Base-by-base conservation (phyloP, 2,329 filamentous ascomycete species). In the Colletotrichum sidae region DNA sequence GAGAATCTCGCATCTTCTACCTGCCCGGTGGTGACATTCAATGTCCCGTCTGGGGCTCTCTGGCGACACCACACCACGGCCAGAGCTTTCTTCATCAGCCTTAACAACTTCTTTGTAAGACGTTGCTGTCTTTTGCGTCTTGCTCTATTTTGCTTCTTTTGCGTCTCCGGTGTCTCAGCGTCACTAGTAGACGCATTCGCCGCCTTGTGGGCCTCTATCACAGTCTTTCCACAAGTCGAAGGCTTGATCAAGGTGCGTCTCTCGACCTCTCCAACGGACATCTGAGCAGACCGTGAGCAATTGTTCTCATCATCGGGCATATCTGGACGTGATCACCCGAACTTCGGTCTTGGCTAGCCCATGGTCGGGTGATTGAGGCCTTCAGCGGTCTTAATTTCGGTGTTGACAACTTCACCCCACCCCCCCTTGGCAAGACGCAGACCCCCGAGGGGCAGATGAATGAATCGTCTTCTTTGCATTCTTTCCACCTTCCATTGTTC, bases 331-430 rank as follows among this genome's bases (percentile, higher is more conserved):
- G 45, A 57, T 15, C 52, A 41, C 58, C 58, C 53, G 52, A 57
- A 57, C 52, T 41, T 63, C 63, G 63, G 63, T n/a, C 47, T 63
- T 63, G 58, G 58, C 52, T 35, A 45, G 49, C 62, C 34, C 39
- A 65, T 57, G 42, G 42, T 53, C 58, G 52, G 59, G 63, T 42
- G 12, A 57, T 15, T 34, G 13, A 37, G 3, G 38, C 33, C 25
- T 38, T 35, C 39, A 51, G 35, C 46, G n/a, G 55, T 12, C 38
- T 44, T 34, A 33, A 58, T 11, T 25, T 35, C 33, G 37, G 37
- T 35, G 38, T 41, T 13, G 15, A 25, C 25, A 25, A 25, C 25
- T 25, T 5, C 25, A 25, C 25, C 25, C 4, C 25, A 4, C 25
- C 25, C 25, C 25, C 12, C 12, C 15, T 17, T 17, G 17, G 11